Evolutionary conservation across 495 filamentous ascomycete genomes (phyloP), one percentile per base, ranked within the genome.

Genomic region (Pyronema omphalodes): DNA sequence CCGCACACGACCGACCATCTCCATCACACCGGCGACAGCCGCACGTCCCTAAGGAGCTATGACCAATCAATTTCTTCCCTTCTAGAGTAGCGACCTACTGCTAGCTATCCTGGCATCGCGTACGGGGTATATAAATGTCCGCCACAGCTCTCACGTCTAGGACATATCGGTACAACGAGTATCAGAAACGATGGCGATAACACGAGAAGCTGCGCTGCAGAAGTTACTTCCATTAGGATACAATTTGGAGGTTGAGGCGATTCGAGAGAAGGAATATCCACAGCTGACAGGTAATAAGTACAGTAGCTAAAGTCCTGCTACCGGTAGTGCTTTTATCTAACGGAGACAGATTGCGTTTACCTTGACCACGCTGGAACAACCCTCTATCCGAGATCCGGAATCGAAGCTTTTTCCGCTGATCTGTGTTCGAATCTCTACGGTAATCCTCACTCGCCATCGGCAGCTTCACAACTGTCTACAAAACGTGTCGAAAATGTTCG

Each of bases 311-410:
- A 62, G 34, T 35, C n/a, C 23, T 9, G 34, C 47, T 35, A 8
- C 29, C 12, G 29, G 11, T 35, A 8, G 7, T 9, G 1, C 29
- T 17, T 17, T 14, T 50, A 34, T 35, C 9, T 11, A 12, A 50
- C 3, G 17, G 9, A n/a, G n/a, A 18, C 57, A 91, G 86, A 74
- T 53, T 75, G 78, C 7, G 76, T 82, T 50, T 96, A 95, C 64
- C 80, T 95, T 23, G 89, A 96, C 60, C 88, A 96, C 80, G 89
- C 88, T 1, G 88, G 86, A 17, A 86, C 86, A 9, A 91, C 89
- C 0, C 70, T 79, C 1, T 89, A 86, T 66, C 69, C 85, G 19
- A 88, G 82, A 61, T 89, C 86, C 33, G 70, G 87, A 34, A 81
- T 95, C 56, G 81, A 91, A 52, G 71, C 71, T 8, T 93, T 88